Percentiles rank a stretch among this genome's conserved stretches.
phyloP scores from a whole-genome alignment of 1,284 basidiomycete genomes.

The Ganoderma multipileum region DNA sequence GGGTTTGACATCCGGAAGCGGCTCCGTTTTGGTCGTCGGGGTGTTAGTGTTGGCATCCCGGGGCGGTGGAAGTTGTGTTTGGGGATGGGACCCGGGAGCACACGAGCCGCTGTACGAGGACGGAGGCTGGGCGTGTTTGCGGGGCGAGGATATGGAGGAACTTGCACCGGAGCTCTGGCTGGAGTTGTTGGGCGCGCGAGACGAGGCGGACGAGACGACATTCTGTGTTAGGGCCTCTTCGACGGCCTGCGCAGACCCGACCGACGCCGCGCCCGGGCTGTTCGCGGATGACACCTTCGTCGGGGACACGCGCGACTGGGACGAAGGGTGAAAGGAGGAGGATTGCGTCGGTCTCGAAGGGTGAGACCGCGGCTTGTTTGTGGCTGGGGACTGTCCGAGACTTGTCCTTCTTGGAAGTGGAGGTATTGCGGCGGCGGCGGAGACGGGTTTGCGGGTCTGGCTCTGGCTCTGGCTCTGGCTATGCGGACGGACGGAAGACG shows the following conservation, averaged over 20 bases:
- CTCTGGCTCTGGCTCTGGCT: background rate
- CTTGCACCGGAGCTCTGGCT: background rate
- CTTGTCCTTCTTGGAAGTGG: background rate
- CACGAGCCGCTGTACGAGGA: constrained; percentile 17
- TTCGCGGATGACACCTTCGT: background rate
- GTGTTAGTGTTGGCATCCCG: background rate
- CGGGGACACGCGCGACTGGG: background rate
- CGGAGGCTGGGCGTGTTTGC: background rate
- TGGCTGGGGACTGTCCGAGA: background rate
- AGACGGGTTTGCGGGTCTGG: background rate
- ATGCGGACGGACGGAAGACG: background rate
- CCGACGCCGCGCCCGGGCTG: constrained; percentile 15
- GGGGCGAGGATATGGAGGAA: background rate
- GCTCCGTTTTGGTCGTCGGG: background rate
- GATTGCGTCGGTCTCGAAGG: background rate
- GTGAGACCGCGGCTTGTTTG: background rate
- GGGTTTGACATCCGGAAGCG: background rate
- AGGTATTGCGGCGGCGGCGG: background rate
- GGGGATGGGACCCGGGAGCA: constrained; percentile 8
- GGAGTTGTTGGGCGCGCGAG: background rate
- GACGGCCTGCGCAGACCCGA: constrained; percentile 28
- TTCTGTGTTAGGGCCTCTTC: constrained; percentile 32
- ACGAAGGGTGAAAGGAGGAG: background rate
- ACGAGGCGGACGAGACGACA: background rate
- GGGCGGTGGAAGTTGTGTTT: background rate